phyloP scores from a whole-genome alignment of 495 filamentous ascomycete genomes.

The Sporormia fimetaria region DNA sequence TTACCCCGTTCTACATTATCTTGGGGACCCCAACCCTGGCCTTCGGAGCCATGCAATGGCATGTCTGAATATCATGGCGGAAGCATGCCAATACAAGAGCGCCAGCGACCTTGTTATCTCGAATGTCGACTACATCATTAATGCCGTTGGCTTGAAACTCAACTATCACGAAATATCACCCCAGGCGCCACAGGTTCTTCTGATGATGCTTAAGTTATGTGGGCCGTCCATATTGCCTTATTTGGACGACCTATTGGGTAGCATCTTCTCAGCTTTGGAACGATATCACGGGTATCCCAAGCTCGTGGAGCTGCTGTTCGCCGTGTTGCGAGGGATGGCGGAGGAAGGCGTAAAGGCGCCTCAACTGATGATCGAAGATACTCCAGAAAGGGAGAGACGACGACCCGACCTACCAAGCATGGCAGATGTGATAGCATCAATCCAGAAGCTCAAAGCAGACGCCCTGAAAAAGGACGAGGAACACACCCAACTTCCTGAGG shows the following conservation, averaged over 20 bases:
- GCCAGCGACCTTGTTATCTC: constrained; percentile 73
- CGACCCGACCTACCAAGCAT: constrained; percentile 4
- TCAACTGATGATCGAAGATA: constrained; percentile 41
- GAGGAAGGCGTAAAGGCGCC: constrained; percentile 63
- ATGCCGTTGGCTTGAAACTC: constrained; percentile 76
- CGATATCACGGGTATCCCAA: constrained; percentile 86
- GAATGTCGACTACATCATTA: constrained; percentile 95
- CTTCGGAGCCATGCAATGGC: constrained; percentile 75
- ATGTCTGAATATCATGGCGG: constrained; percentile 67
- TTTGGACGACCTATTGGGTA: constrained; percentile 79
- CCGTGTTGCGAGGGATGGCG: constrained; percentile 67
- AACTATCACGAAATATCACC: constrained; percentile 88
- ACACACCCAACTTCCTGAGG: constrained; percentile 7
- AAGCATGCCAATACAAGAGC: constrained; percentile 59
- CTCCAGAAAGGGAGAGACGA: not conserved
- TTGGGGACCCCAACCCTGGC: constrained; percentile 58
- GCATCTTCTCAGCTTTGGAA: constrained; percentile 82
- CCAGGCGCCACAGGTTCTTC: constrained; percentile 76
- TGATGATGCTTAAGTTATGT: constrained; percentile 87
- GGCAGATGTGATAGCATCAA: constrained; percentile 3
- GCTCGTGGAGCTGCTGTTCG: constrained; percentile 76
- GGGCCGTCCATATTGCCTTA: constrained; percentile 75
- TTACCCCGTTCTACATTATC: constrained; percentile 74
- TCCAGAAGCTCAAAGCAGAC: constrained; percentile 2
- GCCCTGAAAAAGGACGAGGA: constrained; percentile 11